Conservation (phyloP, 306 rosid species). For the Cucumis melo region DNA sequence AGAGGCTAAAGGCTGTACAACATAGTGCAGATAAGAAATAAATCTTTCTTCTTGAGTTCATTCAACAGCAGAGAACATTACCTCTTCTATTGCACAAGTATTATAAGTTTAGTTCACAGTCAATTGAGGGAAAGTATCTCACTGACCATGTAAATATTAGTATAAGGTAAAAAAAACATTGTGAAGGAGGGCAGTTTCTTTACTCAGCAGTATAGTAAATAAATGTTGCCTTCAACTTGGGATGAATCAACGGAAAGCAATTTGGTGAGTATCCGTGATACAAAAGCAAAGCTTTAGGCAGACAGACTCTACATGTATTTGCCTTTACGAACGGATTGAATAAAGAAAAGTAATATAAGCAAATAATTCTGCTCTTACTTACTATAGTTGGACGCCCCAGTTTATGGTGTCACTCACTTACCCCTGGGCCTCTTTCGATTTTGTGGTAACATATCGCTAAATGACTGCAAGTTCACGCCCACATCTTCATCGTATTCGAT, state of each 20-base stretch:
- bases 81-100: not conserved
- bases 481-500: conserved; percentile 69
- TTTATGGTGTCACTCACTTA: conserved; percentile 20
- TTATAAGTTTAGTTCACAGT: not conserved
- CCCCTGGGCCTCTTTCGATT: conserved; percentile 51
- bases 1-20: not conserved
- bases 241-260: not conserved
- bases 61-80: not conserved
- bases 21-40: not conserved
- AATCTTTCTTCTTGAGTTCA: not conserved
- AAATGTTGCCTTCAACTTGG: not conserved
- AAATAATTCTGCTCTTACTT: not conserved
- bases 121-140: not conserved
- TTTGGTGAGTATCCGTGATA: not conserved
- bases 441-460: conserved; percentile 39
- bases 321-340: not conserved
- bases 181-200: not conserved
- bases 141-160: not conserved
- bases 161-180: not conserved
- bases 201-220: not conserved
- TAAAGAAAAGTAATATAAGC: not conserved
- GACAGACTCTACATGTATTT: not conserved
- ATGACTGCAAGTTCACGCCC: conserved; percentile 60
- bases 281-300: not conserved
- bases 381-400: not conserved